These are phyloP conservation scores for Phalaenopsis aphrodite DNA, from an alignment of 106 monocot species.

Conservation along the genomic window DNA sequence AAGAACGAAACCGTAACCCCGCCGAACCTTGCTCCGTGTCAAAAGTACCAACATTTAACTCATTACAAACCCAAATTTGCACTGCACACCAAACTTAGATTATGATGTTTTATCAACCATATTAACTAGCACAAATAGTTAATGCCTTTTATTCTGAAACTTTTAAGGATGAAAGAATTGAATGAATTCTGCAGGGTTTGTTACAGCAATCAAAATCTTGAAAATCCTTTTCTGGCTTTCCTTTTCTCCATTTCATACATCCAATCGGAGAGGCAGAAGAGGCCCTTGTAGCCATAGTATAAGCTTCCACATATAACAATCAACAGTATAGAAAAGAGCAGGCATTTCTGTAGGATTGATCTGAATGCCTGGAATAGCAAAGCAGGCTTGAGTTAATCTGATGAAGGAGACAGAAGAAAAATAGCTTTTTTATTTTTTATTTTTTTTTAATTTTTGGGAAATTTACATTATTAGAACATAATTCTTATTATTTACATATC, in stretches of 20 bases:
- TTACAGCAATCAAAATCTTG: conserved; percentile 16
- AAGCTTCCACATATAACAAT: conserved; percentile 12
- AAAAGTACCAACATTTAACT: background rate
- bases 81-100: background rate
- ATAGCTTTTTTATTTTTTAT: too few relatives aligned
- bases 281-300: conserved; percentile 60
- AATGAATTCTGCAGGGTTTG: background rate
- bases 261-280: conserved; percentile 72
- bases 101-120: background rate
- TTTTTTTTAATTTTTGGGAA: too few relatives aligned
- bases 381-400: background rate
- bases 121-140: background rate
- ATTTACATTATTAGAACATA: too few relatives aligned
- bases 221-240: conserved; percentile 18
- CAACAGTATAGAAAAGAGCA: conserved; percentile 24
- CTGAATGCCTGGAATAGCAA: conserved; percentile 42
- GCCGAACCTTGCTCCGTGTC: too few relatives aligned
- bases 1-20: too few relatives aligned
- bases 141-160: background rate
- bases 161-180: background rate
- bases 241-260: conserved; percentile 67
- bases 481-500: too few relatives aligned
- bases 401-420: background rate
- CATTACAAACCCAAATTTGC: background rate
- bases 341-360: conserved; percentile 15